Base-by-base conservation (phyloP, 371 early-diverging fungal species). In the Saksenaea vasiformis region DNA sequence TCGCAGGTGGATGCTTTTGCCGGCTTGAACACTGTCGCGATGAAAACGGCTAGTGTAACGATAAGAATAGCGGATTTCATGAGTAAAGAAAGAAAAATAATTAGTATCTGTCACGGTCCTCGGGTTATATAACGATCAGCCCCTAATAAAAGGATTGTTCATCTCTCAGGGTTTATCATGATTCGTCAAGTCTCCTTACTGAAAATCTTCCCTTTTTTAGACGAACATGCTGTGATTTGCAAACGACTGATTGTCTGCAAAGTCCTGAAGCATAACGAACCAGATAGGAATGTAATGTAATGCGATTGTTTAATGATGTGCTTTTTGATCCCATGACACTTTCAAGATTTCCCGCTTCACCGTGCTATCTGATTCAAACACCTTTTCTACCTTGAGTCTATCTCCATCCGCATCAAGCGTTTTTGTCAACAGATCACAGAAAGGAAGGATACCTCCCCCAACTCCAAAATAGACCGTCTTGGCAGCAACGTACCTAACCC, bases 381-480 rank as follows among this genome's bases (percentile, higher is more conserved):
- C 90, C 11, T 82, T 81, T 54, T 85, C 83, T 26, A 82, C 72
- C 28, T 84, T 78, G 62, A 90, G 71, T 28, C 75, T 80, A 28
- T 86, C 85, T n/a, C 83, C 83, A 44, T 77, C 66, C 11, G 78
- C 80, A 54, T 91, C 87, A 19, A 66, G 59, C 15, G 76, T 54
- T 17, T 71, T 39, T 10, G 54, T 51, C 53, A 82, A 53, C 43
- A 90, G 68, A 38, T 80, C 68, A 56, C 86, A 76, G 73, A 96
- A 96, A 14, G 87, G 82, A 11, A 88, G 69, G 26, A 88, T 86
- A 27, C 91, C 89, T 10, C 93, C 94, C 36, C 90, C 87, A 0
- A 91, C 88, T 24, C 98, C 97, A 87, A 98, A 98, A 70, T 98
- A 98, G 9, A 91, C 86, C 1, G 93, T 86, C 70, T 98, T 98